Percentiles rank a stretch among this genome's conserved stretches.
Evolutionary conservation across 257 asterid species (phyloP).

Genomic region (Parsonsia alboflavescens): DNA sequence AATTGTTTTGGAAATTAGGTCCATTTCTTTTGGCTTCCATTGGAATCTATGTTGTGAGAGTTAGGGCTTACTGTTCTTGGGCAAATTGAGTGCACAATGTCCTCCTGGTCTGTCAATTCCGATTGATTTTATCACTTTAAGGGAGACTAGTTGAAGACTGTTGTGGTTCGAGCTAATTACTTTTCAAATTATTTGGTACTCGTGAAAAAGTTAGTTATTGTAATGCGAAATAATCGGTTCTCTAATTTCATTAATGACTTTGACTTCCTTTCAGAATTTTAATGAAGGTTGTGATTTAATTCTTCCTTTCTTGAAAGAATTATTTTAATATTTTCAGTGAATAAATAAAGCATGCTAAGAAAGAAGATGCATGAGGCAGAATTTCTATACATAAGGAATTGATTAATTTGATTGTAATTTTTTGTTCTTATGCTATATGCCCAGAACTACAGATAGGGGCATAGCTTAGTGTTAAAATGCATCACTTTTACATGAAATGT

Average conservation of each 20-base stretch:
- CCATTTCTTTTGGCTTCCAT: not conserved
- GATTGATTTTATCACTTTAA: not conserved
- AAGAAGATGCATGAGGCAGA: not conserved
- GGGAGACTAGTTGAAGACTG: not conserved
- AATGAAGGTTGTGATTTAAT: not conserved
- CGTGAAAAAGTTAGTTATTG: not conserved
- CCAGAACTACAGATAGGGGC: not conserved
- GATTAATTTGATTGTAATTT: not conserved
- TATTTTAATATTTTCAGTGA: not conserved
- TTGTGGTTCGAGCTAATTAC: not conserved
- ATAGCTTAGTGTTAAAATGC: not conserved
- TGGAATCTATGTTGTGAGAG: not conserved
- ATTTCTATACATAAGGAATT: not conserved
- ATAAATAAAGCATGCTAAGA: not conserved
- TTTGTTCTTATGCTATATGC: not conserved
- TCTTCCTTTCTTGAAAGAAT: not conserved
- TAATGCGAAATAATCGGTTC: not conserved
- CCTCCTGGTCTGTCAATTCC: not conserved
- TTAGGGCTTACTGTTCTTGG: not conserved
- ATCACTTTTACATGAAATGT: not conserved
- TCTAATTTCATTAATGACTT: not conserved
- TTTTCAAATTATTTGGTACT: not conserved
- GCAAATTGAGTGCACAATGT: not conserved
- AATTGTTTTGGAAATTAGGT: slow-evolving; percentile 4
- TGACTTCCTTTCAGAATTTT: not conserved